Evolutionary conservation across 768 basidiomycete genomes (phyloP).

Genomic region (Neoboletus magnificus): DNA sequence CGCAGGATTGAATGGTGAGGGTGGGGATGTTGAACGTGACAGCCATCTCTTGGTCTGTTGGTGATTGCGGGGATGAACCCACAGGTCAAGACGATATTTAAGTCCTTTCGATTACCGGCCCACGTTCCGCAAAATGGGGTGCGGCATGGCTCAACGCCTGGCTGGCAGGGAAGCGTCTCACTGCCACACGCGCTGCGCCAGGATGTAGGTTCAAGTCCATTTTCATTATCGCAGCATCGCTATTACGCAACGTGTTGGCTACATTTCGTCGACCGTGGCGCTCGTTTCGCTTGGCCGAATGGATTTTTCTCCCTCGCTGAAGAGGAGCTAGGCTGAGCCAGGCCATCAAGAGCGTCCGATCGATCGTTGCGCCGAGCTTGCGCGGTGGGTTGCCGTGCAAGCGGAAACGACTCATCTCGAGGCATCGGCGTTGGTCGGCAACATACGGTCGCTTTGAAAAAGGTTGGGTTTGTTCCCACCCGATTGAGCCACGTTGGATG

Average conservation of each 20-base stretch:
- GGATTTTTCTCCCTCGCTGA: background rate
- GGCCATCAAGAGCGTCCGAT: slow-evolving; percentile 8
- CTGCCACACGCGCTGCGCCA: slow-evolving; percentile 10
- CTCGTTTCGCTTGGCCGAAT: background rate
- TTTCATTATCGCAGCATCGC: slow-evolving; percentile 18
- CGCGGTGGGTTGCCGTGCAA: slow-evolving; percentile 2
- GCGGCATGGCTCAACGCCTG: slow-evolving; percentile 12
- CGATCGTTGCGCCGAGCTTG: slow-evolving; percentile 9
- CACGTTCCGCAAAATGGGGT: background rate
- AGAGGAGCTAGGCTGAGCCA: slow-evolving; percentile 4
- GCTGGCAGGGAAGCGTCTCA: slow-evolving; percentile 1
- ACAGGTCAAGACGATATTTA: slow-evolving; percentile 11
- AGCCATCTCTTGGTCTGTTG: slow-evolving; percentile 5
- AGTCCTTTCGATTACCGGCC: slow-evolving; percentile 2
- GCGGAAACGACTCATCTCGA: slow-evolving; percentile 26
- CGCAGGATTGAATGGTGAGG: slow-evolving; percentile 8
- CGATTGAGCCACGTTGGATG: slow-evolving; percentile 8
- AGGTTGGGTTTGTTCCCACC: slow-evolving; percentile 11
- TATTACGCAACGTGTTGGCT: slow-evolving; percentile 9
- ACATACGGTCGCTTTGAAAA: slow-evolving; percentile 8
- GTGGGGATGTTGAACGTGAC: slow-evolving; percentile 4
- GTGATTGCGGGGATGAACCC: slow-evolving; percentile 4
- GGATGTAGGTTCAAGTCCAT: slow-evolving; percentile 4
- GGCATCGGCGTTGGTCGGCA: slow-evolving; percentile 18
- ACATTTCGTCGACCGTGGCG: slow-evolving; percentile 4